Base-by-base conservation (phyloP, 768 basidiomycete species). In the Hypholoma sublateritium region DNA sequence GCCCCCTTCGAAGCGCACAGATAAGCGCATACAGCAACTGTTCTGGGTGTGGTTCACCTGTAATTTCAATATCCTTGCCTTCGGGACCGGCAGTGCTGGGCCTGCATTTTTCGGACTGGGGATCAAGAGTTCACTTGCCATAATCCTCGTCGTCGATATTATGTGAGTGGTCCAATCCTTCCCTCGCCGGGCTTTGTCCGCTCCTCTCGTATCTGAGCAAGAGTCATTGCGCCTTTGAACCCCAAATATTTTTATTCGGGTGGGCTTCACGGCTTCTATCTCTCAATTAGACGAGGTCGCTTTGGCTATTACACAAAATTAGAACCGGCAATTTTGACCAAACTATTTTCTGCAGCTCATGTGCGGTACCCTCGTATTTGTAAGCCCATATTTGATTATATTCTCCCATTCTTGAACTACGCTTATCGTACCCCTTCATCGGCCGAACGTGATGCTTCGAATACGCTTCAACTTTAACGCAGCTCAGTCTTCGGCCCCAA, bases 11-110 rank as follows among this genome's bases (percentile, higher is more conserved):
- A 72, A 81, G 42, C 79, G 86, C 45, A 76, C 64, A 8, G 87
- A 88, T 62, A 79, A 72, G n/a, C 79, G 81, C 45, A 78, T 82
- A 50, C 82, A 81, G 62, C 85, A 88, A 58, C 69, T 87, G 62
- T 88, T 88, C 73, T 85, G 86, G 63, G 75, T 88, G 4, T 89
- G 87, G 88, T 85, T 88, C 63, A 83, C 87, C 7, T 78, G 82
- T 53, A 88, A 87, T 65, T 79, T 87, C 68, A 88, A 88, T 62
- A 80, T 88, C 24, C 72, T 87, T 16, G 78, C 77, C 70, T 87
- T 87, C 59, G 81, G 83, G 16, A 75, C 83, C 0, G 87, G 87
- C 4, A 78, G 83, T 0, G 76, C 86, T 13, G 86, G 85, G 0
- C 86, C 87, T 4, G 66, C 80, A 9, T 77, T 80, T 35, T 88